These are phyloP conservation scores for Apiotrichum montevideense DNA, from an alignment of 1,284 basidiomycete species.

Conservation along the genomic window DNA sequence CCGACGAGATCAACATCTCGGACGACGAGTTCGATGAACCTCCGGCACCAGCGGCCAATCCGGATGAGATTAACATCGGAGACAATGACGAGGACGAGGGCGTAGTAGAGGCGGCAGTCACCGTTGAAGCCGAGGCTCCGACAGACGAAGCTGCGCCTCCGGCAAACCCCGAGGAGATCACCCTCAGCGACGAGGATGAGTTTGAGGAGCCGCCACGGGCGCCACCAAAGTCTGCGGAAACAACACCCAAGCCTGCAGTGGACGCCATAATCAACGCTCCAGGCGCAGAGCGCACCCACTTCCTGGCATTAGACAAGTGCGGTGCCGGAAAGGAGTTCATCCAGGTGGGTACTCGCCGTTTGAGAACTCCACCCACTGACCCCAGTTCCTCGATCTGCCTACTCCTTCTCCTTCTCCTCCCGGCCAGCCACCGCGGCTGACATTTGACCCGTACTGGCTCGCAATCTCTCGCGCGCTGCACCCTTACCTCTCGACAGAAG, in stretches of 20 bases:
- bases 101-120: no score
- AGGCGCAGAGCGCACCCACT: slow-evolving; percentile 38
- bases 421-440: slow-evolving; percentile 47
- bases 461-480: slow-evolving; percentile 85
- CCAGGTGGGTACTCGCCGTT: slow-evolving; percentile 56
- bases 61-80: slow-evolving; percentile 19
- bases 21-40: slow-evolving; percentile 52
- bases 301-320: slow-evolving; percentile 92
- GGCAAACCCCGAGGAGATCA: no score
- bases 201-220: slow-evolving; percentile 10
- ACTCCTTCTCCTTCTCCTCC: slow-evolving; percentile 24
- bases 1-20: slow-evolving; percentile 64
- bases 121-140: no score
- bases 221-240: not conserved
- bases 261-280: no score
- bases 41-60: slow-evolving; percentile 11
- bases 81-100: no score
- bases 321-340: slow-evolving; percentile 73
- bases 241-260: not conserved
- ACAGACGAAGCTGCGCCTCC: no score
- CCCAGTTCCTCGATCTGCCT: slow-evolving; percentile 65
- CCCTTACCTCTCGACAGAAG: slow-evolving; percentile 60
- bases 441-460: slow-evolving; percentile 86
- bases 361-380: not conserved
- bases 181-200: slow-evolving; percentile 20